Evolutionary conservation across 805 yeast species (phyloP).

Genomic region (Pichia occidentalis): DNA sequence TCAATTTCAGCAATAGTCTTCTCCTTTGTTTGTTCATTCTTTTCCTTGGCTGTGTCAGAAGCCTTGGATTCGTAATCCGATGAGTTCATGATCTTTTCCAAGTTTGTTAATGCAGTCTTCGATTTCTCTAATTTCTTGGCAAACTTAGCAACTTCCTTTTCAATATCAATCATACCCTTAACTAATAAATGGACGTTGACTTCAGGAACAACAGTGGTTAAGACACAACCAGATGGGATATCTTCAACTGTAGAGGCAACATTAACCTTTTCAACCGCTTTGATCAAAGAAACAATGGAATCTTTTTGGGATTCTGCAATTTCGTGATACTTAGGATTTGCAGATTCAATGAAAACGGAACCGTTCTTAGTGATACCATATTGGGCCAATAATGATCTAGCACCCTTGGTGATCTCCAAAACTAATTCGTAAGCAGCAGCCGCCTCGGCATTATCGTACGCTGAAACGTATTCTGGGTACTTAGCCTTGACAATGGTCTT

Average conservation of each 20-base stretch:
- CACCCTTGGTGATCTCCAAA: slow-evolving; percentile 79
- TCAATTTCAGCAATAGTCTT: slow-evolving; percentile 79
- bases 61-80: slow-evolving; percentile 86
- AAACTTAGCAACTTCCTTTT: slow-evolving; percentile 82
- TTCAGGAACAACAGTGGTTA: slow-evolving; percentile 71
- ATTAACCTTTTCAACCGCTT: slow-evolving; percentile 73
- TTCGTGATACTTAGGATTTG: slow-evolving; percentile 38
- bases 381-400: slow-evolving; percentile 88
- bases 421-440: slow-evolving; percentile 75
- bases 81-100: slow-evolving; percentile 62
- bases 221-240: slow-evolving; percentile 87
- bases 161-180: slow-evolving; percentile 91
- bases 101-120: slow-evolving; percentile 48
- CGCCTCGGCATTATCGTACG: slow-evolving; percentile 59
- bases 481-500: slow-evolving; percentile 69
- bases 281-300: slow-evolving; percentile 86
- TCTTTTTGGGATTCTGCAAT: slow-evolving; percentile 67
- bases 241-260: slow-evolving; percentile 50
- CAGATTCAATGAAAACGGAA: slow-evolving; percentile 73
- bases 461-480: slow-evolving; percentile 62
- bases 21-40: slow-evolving; percentile 61
- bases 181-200: slow-evolving; percentile 86
- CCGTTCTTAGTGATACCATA: slow-evolving; percentile 86
- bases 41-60: slow-evolving; percentile 70
- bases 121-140: slow-evolving; percentile 66